Evolutionary conservation across 139 green algal genomes (phyloP).

Genomic region (Auxenochlorella protothecoides): DNA sequence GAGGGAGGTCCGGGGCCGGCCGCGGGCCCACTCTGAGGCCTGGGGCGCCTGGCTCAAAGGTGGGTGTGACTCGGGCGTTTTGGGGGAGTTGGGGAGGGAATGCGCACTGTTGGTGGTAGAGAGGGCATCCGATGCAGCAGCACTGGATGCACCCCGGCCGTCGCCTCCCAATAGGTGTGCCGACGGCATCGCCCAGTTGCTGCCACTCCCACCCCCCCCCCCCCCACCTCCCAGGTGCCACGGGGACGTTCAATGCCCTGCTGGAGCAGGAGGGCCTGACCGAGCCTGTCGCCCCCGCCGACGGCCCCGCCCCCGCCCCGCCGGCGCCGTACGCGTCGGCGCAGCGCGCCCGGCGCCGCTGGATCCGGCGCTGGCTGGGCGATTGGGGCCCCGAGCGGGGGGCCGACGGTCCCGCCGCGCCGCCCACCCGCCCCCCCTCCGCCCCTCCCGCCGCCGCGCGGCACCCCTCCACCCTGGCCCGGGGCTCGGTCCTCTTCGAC

Average conservation of each 20-base stretch:
- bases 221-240: not conserved
- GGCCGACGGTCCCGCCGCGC: not conserved
- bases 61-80: no score
- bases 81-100: no score
- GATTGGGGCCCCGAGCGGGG: not conserved
- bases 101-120: no score
- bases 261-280: constrained; percentile 23
- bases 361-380: not conserved
- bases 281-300: not conserved
- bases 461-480: not conserved
- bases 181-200: no score
- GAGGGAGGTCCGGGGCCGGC: no score
- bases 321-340: not conserved
- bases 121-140: no score
- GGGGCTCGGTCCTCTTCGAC: constrained; percentile 11
- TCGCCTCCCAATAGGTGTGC: no score
- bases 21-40: no score
- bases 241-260: constrained; percentile 17
- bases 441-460: not conserved
- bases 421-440: not conserved
- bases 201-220: no score
- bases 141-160: no score
- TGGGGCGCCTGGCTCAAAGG: no score
- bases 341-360: not conserved
- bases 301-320: not conserved